Evolutionary conservation across 106 monocot species (phyloP).

Genomic region (Narthecium ossifragum): DNA sequence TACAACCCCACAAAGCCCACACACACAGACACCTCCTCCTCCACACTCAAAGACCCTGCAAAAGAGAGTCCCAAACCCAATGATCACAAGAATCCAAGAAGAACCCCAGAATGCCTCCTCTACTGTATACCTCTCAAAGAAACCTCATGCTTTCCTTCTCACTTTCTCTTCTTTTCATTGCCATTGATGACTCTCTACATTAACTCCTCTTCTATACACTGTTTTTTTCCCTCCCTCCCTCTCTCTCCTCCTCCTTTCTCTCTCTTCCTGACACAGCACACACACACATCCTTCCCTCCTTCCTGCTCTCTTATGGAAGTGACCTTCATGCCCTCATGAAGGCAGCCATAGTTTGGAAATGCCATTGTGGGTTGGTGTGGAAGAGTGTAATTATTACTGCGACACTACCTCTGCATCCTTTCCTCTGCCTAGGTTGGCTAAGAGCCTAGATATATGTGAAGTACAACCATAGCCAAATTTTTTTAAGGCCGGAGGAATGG

Average conservation of each 20-base stretch:
- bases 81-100: constrained; percentile 9
- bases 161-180: constrained; percentile 22
- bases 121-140: neutral
- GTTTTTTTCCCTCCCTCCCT: constrained; percentile 5
- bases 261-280: no score
- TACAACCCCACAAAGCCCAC: neutral
- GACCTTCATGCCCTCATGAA: neutral
- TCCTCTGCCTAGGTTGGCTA: no score
- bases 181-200: constrained; percentile 14
- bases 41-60: neutral
- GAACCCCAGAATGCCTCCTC: neutral
- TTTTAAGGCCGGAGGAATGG: no score
- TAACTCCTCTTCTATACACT: constrained; percentile 4
- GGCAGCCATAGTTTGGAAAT: neutral
- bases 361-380: no score
- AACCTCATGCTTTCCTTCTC: neutral
- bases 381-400: no score
- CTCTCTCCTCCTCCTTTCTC: neutral
- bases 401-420: no score
- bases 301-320: neutral
- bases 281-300: neutral
- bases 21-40: no score
- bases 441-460: no score
- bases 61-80: neutral
- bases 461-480: no score